Evolutionary conservation across 352 stramenopile genomes (phyloP).

Genomic region (Globisporangium spiculum): DNA sequence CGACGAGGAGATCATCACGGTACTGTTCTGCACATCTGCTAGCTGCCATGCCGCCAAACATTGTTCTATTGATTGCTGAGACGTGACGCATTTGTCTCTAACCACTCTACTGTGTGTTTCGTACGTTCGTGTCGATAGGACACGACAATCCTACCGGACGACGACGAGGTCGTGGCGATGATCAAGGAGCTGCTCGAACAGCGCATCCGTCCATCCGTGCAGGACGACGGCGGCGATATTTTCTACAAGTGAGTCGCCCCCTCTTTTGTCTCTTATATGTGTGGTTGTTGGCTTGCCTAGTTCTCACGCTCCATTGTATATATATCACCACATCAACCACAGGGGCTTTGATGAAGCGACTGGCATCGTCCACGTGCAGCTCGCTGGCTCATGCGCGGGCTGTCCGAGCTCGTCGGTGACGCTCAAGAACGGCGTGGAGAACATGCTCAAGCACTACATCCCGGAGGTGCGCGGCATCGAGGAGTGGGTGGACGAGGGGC

Average conservation of each 20-base stretch:
- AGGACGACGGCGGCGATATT: conserved; percentile 99
- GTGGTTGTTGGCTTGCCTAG: not conserved
- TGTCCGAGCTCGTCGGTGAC: conserved; percentile 98
- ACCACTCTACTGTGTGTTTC: no score
- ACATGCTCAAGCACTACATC: conserved; percentile 99
- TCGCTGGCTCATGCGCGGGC: conserved; percentile 96
- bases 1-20: conserved; percentile 82
- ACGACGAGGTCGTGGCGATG: conserved; percentile 98
- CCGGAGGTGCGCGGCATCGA: conserved; percentile 93
- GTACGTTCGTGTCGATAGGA: conserved; percentile 27
- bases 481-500: conserved; percentile 76
- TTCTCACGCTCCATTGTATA: not conserved
- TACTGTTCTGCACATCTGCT: conserved; percentile 10
- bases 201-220: conserved; percentile 97
- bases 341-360: conserved; percentile 93
- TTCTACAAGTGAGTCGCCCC: conserved; percentile 81
- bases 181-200: conserved; percentile 99
- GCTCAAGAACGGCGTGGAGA: conserved; percentile 99
- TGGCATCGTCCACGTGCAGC: conserved; percentile 87
- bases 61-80: not conserved
- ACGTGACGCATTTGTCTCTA: not conserved
- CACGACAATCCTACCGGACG: conserved; percentile 94
- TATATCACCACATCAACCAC: not conserved
- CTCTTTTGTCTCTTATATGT: not conserved
- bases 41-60: not conserved